Conservation (phyloP, 371 early-diverging fungal species). For the Quaeritorhiza haematococci region DNA sequence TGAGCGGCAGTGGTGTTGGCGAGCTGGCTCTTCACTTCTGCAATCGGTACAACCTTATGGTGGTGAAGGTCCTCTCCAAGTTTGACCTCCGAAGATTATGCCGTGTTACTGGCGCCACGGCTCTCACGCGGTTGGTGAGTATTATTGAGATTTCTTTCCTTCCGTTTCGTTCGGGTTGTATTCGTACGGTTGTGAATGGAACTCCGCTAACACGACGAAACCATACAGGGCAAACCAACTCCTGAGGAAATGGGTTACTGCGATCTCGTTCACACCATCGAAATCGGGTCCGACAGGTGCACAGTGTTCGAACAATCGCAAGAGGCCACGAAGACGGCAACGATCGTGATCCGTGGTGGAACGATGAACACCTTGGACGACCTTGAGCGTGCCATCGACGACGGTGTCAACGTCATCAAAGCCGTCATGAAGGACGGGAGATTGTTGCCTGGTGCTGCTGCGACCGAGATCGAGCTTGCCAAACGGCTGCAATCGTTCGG, state of each 20-base stretch:
- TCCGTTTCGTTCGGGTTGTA: constrained; percentile 22
- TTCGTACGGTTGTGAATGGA: too few species aligned
- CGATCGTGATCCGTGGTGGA: constrained; percentile 95
- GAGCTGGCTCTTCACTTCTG: constrained; percentile 92
- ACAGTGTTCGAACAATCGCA: constrained; percentile 91
- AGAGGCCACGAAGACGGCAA: constrained; percentile 79
- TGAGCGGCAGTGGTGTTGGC: constrained; percentile 84
- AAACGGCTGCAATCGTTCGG: constrained; percentile 34
- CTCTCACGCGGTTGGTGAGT: constrained; percentile 69
- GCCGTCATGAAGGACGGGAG: constrained; percentile 84
- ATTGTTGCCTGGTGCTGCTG: constrained; percentile 93
- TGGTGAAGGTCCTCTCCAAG: constrained; percentile 87
- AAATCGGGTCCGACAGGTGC: constrained; percentile 95
- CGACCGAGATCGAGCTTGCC: constrained; percentile 90
- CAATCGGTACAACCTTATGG: constrained; percentile 87
- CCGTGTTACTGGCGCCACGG: constrained; percentile 89
- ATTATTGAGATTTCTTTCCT: too few species aligned
- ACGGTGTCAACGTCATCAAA: constrained; percentile 96
- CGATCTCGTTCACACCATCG: constrained; percentile 90
- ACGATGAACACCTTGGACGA: constrained; percentile 97
- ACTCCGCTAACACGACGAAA: neutral
- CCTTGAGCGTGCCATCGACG: constrained; percentile 96
- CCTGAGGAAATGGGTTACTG: constrained; percentile 96
- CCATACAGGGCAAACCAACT: constrained; percentile 73
- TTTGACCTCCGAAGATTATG: constrained; percentile 94